Conservation (phyloP, 2,329 filamentous ascomycete genomes). For the Fusarium oligoseptatum region DNA sequence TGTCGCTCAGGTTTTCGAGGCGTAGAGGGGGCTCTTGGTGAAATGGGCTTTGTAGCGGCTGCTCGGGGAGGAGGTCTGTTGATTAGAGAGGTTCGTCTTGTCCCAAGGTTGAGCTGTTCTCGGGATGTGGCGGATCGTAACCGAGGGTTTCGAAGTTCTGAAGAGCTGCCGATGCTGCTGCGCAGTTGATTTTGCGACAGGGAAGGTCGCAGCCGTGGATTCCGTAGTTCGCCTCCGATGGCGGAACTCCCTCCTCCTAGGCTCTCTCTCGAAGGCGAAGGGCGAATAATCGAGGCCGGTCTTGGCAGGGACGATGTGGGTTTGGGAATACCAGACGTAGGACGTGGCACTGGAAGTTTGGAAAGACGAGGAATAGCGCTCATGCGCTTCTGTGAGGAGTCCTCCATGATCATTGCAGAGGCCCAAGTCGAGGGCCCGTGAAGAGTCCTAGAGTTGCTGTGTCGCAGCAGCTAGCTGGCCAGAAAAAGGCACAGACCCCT, state of each 20-base stretch:
- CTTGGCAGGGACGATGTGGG: constrained; percentile 43
- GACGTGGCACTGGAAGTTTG: constrained; percentile 54
- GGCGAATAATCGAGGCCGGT: constrained; percentile 47
- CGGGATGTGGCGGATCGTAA: constrained; percentile 57
- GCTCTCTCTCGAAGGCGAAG: constrained; percentile 48
- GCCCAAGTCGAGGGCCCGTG: not conserved
- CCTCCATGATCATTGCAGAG: constrained; percentile 47
- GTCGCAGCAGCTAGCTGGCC: constrained; percentile 1
- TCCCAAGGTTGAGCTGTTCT: constrained; percentile 52
- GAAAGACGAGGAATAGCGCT: constrained; percentile 55
- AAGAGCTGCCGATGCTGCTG: constrained; percentile 31
- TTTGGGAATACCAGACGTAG: constrained; percentile 51
- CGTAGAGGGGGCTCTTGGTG: constrained; percentile 36
- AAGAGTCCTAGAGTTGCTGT: not conserved
- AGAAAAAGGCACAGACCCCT: constrained; percentile 10
- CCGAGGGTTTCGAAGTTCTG: constrained; percentile 55
- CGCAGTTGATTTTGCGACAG: constrained; percentile 57
- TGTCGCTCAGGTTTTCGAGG: constrained; percentile 38
- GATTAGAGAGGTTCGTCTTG: constrained; percentile 39
- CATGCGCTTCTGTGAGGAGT: constrained; percentile 52
- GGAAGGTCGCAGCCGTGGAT: constrained; percentile 57
- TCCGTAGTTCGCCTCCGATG: constrained; percentile 50
- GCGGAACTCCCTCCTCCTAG: constrained; percentile 1
- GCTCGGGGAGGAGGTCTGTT: constrained; percentile 33
- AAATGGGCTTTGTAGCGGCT: constrained; percentile 32